phyloP scores from a whole-genome alignment of 495 filamentous ascomycete genomes.

The Aspergillus haitiensis region DNA sequence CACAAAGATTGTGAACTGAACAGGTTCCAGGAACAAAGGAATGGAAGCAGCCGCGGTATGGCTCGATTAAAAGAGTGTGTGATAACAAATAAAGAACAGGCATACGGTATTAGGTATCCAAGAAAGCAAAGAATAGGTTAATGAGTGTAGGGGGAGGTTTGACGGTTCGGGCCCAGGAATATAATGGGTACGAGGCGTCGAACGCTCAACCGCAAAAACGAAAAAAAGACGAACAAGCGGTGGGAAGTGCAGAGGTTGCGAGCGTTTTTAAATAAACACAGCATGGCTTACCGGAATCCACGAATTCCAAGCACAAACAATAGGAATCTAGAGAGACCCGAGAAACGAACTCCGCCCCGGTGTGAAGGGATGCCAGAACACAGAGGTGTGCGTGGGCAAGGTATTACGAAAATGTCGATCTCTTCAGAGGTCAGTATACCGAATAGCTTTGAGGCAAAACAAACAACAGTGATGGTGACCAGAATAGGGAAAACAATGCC shows the following conservation, averaged over 20 bases:
- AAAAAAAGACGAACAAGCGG: neutral
- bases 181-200: slow-evolving; percentile 3
- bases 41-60: neutral
- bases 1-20: neutral
- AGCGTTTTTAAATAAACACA: slow-evolving; percentile 15
- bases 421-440: slow-evolving; percentile 16
- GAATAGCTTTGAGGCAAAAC: slow-evolving; percentile 12
- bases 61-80: neutral
- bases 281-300: slow-evolving; percentile 21
- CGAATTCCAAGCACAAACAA: slow-evolving; percentile 22
- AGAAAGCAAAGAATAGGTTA: slow-evolving; percentile 3
- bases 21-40: neutral
- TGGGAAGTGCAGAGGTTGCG: slow-evolving; percentile 1
- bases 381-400: slow-evolving; percentile 14
- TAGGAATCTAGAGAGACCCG: slow-evolving; percentile 22
- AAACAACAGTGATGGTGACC: slow-evolving; percentile 16
- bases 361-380: slow-evolving; percentile 19
- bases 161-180: slow-evolving; percentile 2
- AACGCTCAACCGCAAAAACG: slow-evolving; percentile 1
- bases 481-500: slow-evolving; percentile 24
- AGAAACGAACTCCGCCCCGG: slow-evolving; percentile 16
- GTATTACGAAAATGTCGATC: slow-evolving; percentile 26
- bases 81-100: neutral
- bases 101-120: slow-evolving; percentile 4
- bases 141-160: slow-evolving; percentile 12